Percentiles rank a stretch among this genome's conserved stretches.
Conservation (phyloP, 1,139 yeast species). For the Pichia sp. region DNA sequence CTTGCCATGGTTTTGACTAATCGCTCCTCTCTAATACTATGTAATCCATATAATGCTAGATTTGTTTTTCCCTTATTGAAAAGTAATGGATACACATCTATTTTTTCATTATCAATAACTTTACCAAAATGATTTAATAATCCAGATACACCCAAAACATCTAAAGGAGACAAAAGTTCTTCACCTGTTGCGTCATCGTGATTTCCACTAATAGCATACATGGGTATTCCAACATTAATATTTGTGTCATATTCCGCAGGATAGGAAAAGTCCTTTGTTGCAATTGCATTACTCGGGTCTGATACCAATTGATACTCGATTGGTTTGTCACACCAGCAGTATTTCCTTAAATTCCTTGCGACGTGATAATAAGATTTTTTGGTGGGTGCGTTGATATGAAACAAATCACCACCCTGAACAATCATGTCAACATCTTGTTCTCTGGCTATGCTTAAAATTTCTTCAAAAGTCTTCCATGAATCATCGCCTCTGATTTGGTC, state of each 20-base stretch:
- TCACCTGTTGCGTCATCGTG: conserved; percentile 97
- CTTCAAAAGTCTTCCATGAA: conserved; percentile 81
- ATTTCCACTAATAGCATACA: conserved; percentile 91
- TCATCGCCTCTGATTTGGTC: conserved; percentile 92
- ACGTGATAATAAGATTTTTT: conserved; percentile 84
- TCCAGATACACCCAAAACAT: conserved; percentile 74
- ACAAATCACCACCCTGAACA: conserved; percentile 87
- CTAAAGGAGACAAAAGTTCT: conserved; percentile 80
- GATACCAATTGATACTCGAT: conserved; percentile 79
- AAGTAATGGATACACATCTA: conserved; percentile 69
- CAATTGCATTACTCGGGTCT: conserved; percentile 58
- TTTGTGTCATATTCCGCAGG: conserved; percentile 90
- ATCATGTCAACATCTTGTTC: conserved; percentile 79
- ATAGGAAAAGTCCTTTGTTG: conserved; percentile 39
- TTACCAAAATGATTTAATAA: conserved; percentile 86
- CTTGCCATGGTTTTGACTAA: conserved; percentile 75
- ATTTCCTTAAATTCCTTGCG: conserved; percentile 57
- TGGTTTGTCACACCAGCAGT: conserved; percentile 83
- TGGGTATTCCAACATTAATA: conserved; percentile 82
- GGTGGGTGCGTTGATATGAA: conserved; percentile 83
- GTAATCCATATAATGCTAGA: conserved; percentile 81
- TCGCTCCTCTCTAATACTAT: conserved; percentile 85
- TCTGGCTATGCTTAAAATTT: conserved; percentile 68
- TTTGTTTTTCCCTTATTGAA: conserved; percentile 77
- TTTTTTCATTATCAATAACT: conserved; percentile 66